phyloP scores from a whole-genome alignment of 1,284 basidiomycete genomes.

The Naganishia sp. region DNA sequence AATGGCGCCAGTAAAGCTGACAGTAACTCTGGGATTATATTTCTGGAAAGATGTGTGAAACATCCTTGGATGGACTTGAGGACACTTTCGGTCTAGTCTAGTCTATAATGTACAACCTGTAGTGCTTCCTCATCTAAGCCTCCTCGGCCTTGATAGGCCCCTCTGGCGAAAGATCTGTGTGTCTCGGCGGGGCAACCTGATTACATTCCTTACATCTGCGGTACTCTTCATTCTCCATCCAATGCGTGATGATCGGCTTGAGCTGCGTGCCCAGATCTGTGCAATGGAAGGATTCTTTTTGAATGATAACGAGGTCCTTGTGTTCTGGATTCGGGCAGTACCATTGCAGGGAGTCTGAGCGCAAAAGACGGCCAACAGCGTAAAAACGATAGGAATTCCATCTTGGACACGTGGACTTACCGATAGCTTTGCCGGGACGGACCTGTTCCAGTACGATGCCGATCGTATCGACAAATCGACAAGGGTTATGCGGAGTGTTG shows the following conservation, averaged over 20 bases:
- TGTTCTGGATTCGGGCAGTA: constrained; percentile 72
- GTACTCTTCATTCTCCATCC: constrained; percentile 64
- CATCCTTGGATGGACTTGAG: too few species aligned
- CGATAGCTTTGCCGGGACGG: constrained; percentile 62
- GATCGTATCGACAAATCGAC: constrained; percentile 84
- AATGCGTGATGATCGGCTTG: constrained; percentile 83
- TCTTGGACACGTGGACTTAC: constrained; percentile 41
- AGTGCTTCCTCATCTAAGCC: too few species aligned
- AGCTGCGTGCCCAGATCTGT: constrained; percentile 90
- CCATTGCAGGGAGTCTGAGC: constrained; percentile 86
- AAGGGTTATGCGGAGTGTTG: constrained; percentile 93
- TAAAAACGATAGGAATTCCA: background rate
- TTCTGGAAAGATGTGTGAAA: too few species aligned
- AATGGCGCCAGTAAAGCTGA: too few species aligned
- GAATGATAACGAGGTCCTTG: constrained; percentile 78
- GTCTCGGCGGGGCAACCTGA: constrained; percentile 59
- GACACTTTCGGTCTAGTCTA: too few species aligned
- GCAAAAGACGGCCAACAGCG: background rate
- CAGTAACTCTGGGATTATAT: too few species aligned
- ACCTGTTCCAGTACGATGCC: constrained; percentile 94
- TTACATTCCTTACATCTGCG: constrained; percentile 73
- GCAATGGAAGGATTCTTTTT: constrained; percentile 84
- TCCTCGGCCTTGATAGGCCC: background rate
- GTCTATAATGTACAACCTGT: too few species aligned
- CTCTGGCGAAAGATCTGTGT: constrained; percentile 10